Base-by-base conservation (phyloP, 495 filamentous ascomycete genomes). In the Diplogelasinospora grovesii region DNA sequence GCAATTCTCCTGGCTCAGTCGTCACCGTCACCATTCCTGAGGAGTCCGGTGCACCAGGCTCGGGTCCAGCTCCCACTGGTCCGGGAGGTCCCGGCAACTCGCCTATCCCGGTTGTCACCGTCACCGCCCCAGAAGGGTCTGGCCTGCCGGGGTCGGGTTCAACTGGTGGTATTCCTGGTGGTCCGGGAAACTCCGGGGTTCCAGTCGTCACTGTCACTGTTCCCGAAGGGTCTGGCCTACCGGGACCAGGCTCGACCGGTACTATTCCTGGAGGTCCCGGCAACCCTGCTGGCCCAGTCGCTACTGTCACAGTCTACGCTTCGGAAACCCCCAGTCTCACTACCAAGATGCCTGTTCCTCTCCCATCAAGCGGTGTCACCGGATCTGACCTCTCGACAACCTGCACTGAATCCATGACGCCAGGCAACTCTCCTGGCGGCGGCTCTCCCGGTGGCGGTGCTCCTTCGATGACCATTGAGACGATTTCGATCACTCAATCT, bases 191-290 rank as follows among this genome's bases (percentile, higher is more conserved):
- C n/a, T n/a, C n/a, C n/a, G n/a, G n/a, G n/a, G n/a, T n/a, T n/a
- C n/a, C n/a, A 1, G 33, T 56, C 20, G 15, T 56, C 22, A 51
- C 53, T 7, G 23, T 59, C 43, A 57, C 56, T 8, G 39, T 54
- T 21, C 53, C 56, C 0, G 29, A 39, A 13, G 27, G 34, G 6
- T 22, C 48, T 9, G 45, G 22, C 25, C 29, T 30, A 8, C 22
- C 45, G 3, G 39, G 32, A 5, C 16, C 33, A 9, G 52, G 52
- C 49, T 45, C 49, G 8, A 51, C 50, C 19, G 21, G 46, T 27
- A 42, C 39, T 2, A 36, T 35, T 19, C 41, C 49, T 14, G 38
- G 38, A 10, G 20, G 32, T 5, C 20, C 45, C 3, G 33, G 29
- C 13, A 14, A 44, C 2, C 22, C 52, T 9, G 30, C 41, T 22